phyloP scores from a whole-genome alignment of 2,329 filamentous ascomycete species.

The Monosporascus cannonballus region DNA sequence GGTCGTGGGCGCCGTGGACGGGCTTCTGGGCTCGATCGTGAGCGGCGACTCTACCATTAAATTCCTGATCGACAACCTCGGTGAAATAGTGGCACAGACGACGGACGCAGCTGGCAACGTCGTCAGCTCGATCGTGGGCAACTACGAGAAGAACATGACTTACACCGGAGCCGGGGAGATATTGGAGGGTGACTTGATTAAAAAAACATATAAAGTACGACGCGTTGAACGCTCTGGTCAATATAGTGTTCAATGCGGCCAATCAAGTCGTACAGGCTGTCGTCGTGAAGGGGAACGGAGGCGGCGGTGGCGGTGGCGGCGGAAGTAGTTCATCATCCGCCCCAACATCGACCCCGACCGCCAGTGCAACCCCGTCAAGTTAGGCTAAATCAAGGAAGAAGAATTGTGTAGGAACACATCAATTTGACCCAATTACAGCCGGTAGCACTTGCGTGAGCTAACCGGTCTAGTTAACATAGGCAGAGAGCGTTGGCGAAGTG shows the following conservation, averaged over 20 bases:
- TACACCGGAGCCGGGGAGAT: conserved; percentile 31
- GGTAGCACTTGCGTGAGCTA: not conserved
- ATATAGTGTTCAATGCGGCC: conserved; percentile 43
- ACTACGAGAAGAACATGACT: conserved; percentile 55
- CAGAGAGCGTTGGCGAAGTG: not conserved
- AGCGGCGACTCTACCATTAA: conserved; percentile 48
- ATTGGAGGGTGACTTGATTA: conserved; percentile 27
- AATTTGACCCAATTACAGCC: not conserved
- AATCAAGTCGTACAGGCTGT: conserved; percentile 44
- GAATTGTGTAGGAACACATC: too few species aligned
- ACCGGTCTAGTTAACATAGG: too few species aligned
- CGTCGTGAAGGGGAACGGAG: conserved; percentile 15
- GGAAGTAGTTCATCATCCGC: conserved; percentile 10
- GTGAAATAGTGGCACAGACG: conserved; percentile 57
- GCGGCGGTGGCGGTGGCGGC: conserved; percentile 7
- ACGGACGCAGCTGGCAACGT: conserved; percentile 36
- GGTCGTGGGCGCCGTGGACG: conserved; percentile 52
- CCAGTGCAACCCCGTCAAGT: not conserved
- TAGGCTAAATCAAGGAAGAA: not conserved
- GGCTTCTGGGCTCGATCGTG: conserved; percentile 52
- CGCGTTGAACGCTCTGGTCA: conserved; percentile 39
- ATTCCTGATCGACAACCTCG: conserved; percentile 55
- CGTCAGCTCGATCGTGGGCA: conserved; percentile 49
- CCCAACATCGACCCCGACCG: conserved; percentile 1
- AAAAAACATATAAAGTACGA: conserved; percentile 43